These are phyloP conservation scores for Pestalotiopsis fici DNA, from an alignment of 2,329 filamentous ascomycete species.

Conservation along the genomic window DNA sequence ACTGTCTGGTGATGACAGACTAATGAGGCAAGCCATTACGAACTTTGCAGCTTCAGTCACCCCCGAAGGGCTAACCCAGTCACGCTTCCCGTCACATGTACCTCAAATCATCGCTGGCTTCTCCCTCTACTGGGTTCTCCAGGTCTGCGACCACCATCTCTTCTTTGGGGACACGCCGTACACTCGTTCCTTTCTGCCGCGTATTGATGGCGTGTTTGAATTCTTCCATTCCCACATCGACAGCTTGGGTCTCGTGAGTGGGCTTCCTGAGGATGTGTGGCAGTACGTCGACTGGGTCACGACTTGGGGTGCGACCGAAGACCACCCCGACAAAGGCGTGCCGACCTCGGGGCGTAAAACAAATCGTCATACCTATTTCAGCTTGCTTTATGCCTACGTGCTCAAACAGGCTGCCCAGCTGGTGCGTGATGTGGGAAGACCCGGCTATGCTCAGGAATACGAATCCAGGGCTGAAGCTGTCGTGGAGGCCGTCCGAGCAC, in stretches of 20 bases:
- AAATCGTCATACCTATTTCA: conserved; percentile 20
- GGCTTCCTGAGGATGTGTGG: conserved; percentile 5
- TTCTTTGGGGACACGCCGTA: conserved; percentile 34
- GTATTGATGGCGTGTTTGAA: conserved; percentile 33
- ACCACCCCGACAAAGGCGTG: conserved; percentile 8
- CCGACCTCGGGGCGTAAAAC: conserved; percentile 5
- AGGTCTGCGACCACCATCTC: conserved; percentile 35
- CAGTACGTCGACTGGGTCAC: conserved; percentile 8
- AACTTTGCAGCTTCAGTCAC: conserved; percentile 22
- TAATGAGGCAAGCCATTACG: conserved; percentile 31
- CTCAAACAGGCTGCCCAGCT: conserved; percentile 34
- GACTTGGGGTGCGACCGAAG: conserved; percentile 7
- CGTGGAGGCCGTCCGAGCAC: conserved; percentile 23
- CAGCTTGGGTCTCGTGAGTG: not conserved
- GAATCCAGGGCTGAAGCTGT: conserved; percentile 23
- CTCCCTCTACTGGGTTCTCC: conserved; percentile 37
- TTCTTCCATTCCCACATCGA: conserved; percentile 21
- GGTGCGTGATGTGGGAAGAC: conserved; percentile 30
- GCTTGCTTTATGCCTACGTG: conserved; percentile 37
- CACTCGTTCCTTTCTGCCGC: conserved; percentile 28
- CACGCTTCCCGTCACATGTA: conserved; percentile 35
- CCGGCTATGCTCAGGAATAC: conserved; percentile 31
- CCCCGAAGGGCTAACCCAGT: conserved; percentile 32
- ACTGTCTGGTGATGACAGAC: conserved; percentile 29
- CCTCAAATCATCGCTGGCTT: conserved; percentile 38